phyloP scores from a whole-genome alignment of 1,284 basidiomycete species.

The Puccinia sorghi region DNA sequence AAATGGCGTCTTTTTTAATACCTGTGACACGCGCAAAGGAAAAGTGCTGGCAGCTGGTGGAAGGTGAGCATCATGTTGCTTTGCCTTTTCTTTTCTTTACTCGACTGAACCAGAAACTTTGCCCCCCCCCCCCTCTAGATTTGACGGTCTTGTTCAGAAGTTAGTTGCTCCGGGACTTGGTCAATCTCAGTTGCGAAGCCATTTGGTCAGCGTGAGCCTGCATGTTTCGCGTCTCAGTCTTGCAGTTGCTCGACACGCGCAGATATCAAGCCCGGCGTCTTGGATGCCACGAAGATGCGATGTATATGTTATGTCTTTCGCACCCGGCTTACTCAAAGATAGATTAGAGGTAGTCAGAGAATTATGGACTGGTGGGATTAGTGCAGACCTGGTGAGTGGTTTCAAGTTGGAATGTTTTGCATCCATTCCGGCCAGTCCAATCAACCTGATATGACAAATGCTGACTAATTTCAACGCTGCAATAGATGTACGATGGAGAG shows the following conservation, averaged over 20 bases:
- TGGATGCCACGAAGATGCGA: slow-evolving; percentile 62
- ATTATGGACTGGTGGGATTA: slow-evolving; percentile 78
- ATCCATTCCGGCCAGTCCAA: neutral
- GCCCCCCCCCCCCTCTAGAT: slow-evolving; percentile 57
- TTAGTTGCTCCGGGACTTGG: slow-evolving; percentile 56
- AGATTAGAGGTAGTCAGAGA: slow-evolving; percentile 74
- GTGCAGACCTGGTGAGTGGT: slow-evolving; percentile 78
- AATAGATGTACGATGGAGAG: slow-evolving; percentile 46
- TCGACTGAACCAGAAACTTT: neutral
- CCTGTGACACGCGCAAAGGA: slow-evolving; percentile 60
- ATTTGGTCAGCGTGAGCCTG: slow-evolving; percentile 46
- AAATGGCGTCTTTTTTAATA: slow-evolving; percentile 63
- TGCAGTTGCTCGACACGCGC: slow-evolving; percentile 59
- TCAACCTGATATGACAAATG: neutral
- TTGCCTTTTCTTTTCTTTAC: slow-evolving; percentile 35
- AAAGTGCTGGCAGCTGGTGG: slow-evolving; percentile 62
- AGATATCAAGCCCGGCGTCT: slow-evolving; percentile 58
- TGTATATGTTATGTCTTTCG: slow-evolving; percentile 72
- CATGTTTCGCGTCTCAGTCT: slow-evolving; percentile 58
- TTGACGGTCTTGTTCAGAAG: slow-evolving; percentile 62
- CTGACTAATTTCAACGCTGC: neutral
- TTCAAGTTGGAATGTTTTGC: neutral
- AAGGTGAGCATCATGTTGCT: slow-evolving; percentile 57
- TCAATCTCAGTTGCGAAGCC: slow-evolving; percentile 24
- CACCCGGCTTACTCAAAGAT: slow-evolving; percentile 72